Evolutionary conservation across 352 stramenopile species (phyloP), one percentile per base, ranked within the genome.

Genomic region (Globisporangium cylindrosporum): DNA sequence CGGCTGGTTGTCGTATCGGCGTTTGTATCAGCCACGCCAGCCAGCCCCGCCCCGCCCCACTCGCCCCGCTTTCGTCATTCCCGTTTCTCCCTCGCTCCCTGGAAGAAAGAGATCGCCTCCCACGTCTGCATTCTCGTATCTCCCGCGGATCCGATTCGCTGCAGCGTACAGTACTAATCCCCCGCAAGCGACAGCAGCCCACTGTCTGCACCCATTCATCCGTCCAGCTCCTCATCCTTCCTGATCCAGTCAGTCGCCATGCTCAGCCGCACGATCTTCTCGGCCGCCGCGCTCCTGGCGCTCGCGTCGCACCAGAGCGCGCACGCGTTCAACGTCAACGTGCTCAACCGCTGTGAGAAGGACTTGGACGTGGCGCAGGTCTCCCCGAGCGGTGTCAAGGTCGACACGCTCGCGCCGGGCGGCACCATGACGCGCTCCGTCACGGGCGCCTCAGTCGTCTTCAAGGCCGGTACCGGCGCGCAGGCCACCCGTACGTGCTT

Each of bases 331-430:
- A 75, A 78, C 54, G 67, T 91, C 68, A 80, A 86, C 70, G 72
- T 92, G 56, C 73, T 68, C 67, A 92, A 92, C 77, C 73, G 71
- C 67, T 92, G 84, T 67, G 56, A 72, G 10, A 74, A 80, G 59
- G 59, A 55, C 49, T 75, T 90, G 61, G 79, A 76, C 25, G 62
- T 92, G n/a, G 71, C 77, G 25, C 73, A 81, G 43, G 77, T 79
- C 54, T 64, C 62, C 10, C 77, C 67, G 4, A 62, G 71, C 51
- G 70, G 72, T 53, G 57, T 79, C 1, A 22, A 58, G 10, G 78
- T 67, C 6, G 59, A 76, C 63, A 53, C 68, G 55, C 66, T 90
- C n/a, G 34, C 74, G 3, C 41, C 71, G 3, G 80, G 82, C 3
- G 76, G 54, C 10, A 81, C 66, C 48, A 76, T 73, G 15, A 79